Evolutionary conservation across 192 early-diverging fungal species (phyloP).

Genomic region (Backusella tarrabulga): DNA sequence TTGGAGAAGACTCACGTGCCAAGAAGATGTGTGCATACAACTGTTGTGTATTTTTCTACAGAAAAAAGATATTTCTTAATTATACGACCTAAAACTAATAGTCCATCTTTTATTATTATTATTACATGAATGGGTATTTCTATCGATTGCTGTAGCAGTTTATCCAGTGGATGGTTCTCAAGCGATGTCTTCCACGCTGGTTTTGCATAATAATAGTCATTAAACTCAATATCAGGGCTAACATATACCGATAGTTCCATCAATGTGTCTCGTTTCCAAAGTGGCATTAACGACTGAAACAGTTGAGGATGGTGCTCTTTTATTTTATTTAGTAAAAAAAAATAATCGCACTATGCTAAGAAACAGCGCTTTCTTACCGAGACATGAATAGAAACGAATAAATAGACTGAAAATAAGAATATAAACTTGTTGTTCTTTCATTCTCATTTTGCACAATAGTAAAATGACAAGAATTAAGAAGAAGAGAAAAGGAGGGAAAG

Average conservation of each 20-base stretch:
- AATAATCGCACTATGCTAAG: too few species aligned
- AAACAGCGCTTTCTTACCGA: not conserved
- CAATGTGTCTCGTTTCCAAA: constrained; percentile 23
- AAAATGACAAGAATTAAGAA: not conserved
- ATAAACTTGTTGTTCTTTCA: not conserved
- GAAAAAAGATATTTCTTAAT: not conserved
- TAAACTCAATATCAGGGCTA: constrained; percentile 44
- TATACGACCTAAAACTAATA: not conserved
- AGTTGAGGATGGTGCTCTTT: not conserved
- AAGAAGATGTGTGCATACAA: constrained; percentile 62
- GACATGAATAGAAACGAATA: not conserved
- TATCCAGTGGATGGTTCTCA: constrained; percentile 21
- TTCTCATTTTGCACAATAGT: not conserved
- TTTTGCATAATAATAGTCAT: constrained; percentile 35
- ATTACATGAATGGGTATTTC: constrained; percentile 6
- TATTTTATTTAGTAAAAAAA: not conserved
- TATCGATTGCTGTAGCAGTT: not conserved
- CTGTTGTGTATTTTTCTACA: constrained; percentile 46
- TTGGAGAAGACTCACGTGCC: constrained; percentile 34
- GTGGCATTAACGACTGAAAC: constrained; percentile 18
- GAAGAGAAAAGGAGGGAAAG: not conserved
- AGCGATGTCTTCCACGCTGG: constrained; percentile 42
- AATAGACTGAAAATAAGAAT: not conserved
- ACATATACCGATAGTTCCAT: constrained; percentile 50
- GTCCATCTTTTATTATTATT: not conserved